A percentile compares a stretch with the other conserved stretches of the same genome.
Conservation (phyloP, 2,329 filamentous ascomycete species). For the Fusarium nanum region DNA sequence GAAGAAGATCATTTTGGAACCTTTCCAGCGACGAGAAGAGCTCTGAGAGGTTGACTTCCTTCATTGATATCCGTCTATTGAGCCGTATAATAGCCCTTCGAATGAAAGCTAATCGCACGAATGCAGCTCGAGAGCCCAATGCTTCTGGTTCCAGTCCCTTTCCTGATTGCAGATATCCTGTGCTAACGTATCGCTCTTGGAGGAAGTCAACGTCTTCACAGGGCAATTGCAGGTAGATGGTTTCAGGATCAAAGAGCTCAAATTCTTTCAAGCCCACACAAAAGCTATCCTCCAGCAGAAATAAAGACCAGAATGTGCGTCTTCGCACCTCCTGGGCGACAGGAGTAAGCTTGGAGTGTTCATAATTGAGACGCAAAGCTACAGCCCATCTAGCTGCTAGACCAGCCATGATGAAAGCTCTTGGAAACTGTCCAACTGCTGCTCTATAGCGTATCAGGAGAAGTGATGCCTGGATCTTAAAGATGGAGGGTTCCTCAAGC, state of each 20-base stretch:
- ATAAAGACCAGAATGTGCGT: conserved; percentile 46
- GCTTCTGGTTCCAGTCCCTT: conserved; percentile 45
- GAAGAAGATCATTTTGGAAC: conserved; percentile 46
- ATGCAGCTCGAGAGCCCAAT: conserved; percentile 39
- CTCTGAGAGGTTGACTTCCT: conserved; percentile 42
- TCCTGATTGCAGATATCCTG: conserved; percentile 43
- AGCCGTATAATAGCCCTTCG: conserved; percentile 41
- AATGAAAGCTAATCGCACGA: conserved; percentile 42
- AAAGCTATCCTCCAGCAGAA: conserved; percentile 45
- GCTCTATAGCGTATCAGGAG: conserved; percentile 45
- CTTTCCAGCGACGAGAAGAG: conserved; percentile 43
- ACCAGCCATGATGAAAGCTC: conserved; percentile 46
- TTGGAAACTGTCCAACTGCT: conserved; percentile 43
- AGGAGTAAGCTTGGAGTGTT: conserved; percentile 41
- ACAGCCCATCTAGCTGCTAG: conserved; percentile 44
- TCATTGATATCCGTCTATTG: conserved; percentile 42
- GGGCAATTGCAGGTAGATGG: conserved; percentile 42
- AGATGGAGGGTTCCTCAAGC: conserved; percentile 44
- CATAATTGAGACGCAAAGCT: conserved; percentile 46
- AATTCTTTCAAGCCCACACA: conserved; percentile 46
- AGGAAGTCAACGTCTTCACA: conserved; percentile 44
- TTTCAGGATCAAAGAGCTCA: conserved; percentile 44
- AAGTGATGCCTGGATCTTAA: conserved; percentile 45
- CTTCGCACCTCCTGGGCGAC: conserved; percentile 44
- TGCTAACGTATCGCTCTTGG: conserved; percentile 35